Conservation (phyloP, 768 basidiomycete species). For the Hemileccinum rubropunctum region DNA sequence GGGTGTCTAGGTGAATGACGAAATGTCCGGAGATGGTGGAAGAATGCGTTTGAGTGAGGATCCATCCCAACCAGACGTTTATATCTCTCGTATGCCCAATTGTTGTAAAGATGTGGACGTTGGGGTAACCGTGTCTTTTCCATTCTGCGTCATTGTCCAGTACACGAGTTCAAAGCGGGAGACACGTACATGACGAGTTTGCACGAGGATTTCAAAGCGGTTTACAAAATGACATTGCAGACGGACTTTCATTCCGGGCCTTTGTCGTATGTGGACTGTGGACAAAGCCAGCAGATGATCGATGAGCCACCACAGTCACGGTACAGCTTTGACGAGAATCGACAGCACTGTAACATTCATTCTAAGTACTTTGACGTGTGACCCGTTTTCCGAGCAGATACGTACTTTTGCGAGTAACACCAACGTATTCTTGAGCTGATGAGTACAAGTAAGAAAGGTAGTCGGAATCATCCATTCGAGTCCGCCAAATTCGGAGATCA, state of each 20-base stretch:
- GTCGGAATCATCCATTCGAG: too few relatives aligned
- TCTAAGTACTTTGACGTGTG: too few relatives aligned
- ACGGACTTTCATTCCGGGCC: not conserved
- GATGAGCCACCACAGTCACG: not conserved
- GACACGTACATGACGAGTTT: not conserved
- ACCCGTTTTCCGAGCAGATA: too few relatives aligned
- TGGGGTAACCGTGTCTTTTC: not conserved
- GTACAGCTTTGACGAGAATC: too few relatives aligned
- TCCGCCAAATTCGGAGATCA: too few relatives aligned
- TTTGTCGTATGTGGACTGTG: not conserved
- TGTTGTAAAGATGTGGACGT: slow-evolving; percentile 1
- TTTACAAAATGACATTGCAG: not conserved
- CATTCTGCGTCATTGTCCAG: not conserved
- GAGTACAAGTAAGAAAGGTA: too few relatives aligned
- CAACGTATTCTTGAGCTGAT: too few relatives aligned
- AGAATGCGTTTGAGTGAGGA: not conserved
- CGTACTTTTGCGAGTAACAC: too few relatives aligned
- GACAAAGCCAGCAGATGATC: not conserved
- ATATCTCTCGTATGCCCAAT: slow-evolving; percentile 8
- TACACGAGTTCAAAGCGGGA: slow-evolving; percentile 10
- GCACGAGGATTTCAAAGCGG: not conserved
- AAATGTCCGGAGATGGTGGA: not conserved
- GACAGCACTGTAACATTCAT: too few relatives aligned
- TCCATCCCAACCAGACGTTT: slow-evolving; percentile 2
- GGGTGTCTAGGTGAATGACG: not conserved